Evolutionary conservation across 2,329 filamentous ascomycete genomes (phyloP), one percentile per base, ranked within the genome.

Genomic region (Diaporthe eres): DNA sequence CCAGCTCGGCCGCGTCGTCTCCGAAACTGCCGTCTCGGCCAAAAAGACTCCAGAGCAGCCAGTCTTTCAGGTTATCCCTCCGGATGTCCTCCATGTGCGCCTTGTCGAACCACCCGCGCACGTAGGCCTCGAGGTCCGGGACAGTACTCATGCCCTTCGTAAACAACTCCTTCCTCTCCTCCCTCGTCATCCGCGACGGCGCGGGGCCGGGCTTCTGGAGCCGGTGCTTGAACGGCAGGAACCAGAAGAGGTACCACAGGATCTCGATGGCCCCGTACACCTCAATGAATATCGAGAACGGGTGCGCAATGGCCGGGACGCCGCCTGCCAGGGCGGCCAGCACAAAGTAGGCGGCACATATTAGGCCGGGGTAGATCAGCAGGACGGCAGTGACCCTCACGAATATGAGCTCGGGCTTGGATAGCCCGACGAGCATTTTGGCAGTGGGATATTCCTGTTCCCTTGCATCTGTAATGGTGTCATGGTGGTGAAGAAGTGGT

Each of bases 221-320:
- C 17, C 60, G 74, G 42, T 58, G 25, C 58, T 72, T 72, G 65
- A 75, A 79, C 7, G 78, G 78, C 13, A 80, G 70, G 71, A 77
- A 80, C 75, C 72, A 78, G 10, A 72, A 8, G 4, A 79, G 49
- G 34, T 77, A 79, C 76, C 77, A 80, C 4, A 79, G 55, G 17
- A 78, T 65, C 71, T 80, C 79, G 60, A 78, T n/a, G 15, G 71
- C 55, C 1, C 79, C 80, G 42, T 79, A 53, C 0, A 67, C 74
- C 47, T 79, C 79, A 57, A 81, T 72, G 4, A 76, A 47, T 42
- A 81, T 78, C 19, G 79, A 81, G 15, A 80, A 58, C 0, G 80
- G 81, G 68, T 79, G 77, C 0, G 77, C 51, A 28, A 81, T 79
- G n/a, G 78, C 79, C 3, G 67, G 72, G 4, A 79, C 65, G 39